Conservation (phyloP, 176 grass and related monocot genomes). For the Lolium rigidum region DNA sequence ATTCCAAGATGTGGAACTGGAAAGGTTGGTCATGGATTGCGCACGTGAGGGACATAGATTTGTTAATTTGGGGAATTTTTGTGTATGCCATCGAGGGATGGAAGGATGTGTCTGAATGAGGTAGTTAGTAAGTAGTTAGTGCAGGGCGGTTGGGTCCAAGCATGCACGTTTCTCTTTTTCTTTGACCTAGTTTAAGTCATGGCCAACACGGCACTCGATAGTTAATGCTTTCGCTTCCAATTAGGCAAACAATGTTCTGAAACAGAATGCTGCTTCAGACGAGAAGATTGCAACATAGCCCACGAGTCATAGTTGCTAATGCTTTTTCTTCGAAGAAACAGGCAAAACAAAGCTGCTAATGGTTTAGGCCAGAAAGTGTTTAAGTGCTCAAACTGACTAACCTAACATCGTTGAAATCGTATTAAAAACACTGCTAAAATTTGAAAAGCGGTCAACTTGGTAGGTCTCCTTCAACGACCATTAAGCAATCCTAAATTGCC, state of each 20-base stretch:
- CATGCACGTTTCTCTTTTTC: background rate
- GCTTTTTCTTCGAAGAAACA: background rate
- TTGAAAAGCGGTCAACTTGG: slow-evolving; percentile 11
- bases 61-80: slow-evolving; percentile 9
- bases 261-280: background rate
- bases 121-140: slow-evolving; percentile 68
- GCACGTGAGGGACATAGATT: slow-evolving; percentile 37
- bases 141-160: slow-evolving; percentile 47
- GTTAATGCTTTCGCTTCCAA: background rate
- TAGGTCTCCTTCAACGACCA: slow-evolving; percentile 18
- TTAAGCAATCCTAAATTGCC: background rate
- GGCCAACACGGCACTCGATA: background rate
- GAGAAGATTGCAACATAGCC: background rate
- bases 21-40: slow-evolving; percentile 65
- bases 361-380: slow-evolving; percentile 52
- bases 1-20: background rate
- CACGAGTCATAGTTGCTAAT: background rate
- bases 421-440: background rate
- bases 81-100: background rate
- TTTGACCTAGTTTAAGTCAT: background rate
- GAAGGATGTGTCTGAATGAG: background rate
- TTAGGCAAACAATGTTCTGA: background rate
- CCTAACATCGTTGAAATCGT: slow-evolving; percentile 33
- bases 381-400: background rate
- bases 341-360: background rate